These are phyloP conservation scores for Alternaria metachromatica DNA, from an alignment of 2,329 filamentous ascomycete genomes.

Conservation along the genomic window DNA sequence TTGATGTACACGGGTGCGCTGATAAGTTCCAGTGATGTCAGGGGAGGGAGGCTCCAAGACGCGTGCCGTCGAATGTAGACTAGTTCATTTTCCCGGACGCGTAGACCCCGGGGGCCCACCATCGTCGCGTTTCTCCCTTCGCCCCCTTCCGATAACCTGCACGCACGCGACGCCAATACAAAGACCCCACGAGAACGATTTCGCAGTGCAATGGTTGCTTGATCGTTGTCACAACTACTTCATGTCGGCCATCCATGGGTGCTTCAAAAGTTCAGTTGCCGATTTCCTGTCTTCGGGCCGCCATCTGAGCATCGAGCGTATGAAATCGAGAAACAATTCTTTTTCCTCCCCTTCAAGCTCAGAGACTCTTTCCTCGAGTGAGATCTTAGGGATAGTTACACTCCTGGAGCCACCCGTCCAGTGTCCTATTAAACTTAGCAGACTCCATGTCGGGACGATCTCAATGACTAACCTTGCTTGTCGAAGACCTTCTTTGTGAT, in stretches of 20 bases:
- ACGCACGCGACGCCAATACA: not conserved
- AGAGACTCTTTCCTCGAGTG: conserved; percentile 22
- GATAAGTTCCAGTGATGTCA: not conserved
- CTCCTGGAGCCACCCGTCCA: conserved; percentile 25
- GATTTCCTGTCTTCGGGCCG: conserved; percentile 41
- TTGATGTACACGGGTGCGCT: not conserved
- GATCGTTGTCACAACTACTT: not conserved
- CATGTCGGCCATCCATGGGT: conserved; percentile 24
- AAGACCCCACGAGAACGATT: not conserved
- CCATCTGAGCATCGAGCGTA: conserved; percentile 48
- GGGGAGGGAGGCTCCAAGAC: not conserved
- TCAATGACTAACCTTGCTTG: conserved; percentile 29
- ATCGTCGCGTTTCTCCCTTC: not conserved
- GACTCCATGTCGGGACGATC: conserved; percentile 16
- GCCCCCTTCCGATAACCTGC: not conserved
- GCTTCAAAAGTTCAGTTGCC: conserved; percentile 29
- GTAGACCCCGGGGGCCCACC: not conserved
- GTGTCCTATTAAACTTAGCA: conserved; percentile 23
- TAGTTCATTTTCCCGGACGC: not conserved
- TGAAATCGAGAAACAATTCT: conserved; percentile 41
- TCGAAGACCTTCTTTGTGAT: conserved; percentile 32
- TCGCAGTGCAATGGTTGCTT: not conserved
- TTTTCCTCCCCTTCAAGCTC: conserved; percentile 36
- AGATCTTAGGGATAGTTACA: conserved; percentile 21
- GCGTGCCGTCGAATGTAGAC: not conserved